Base-by-base conservation (phyloP, 2,329 filamentous ascomycete genomes). In the Aspergillus caelatus region DNA sequence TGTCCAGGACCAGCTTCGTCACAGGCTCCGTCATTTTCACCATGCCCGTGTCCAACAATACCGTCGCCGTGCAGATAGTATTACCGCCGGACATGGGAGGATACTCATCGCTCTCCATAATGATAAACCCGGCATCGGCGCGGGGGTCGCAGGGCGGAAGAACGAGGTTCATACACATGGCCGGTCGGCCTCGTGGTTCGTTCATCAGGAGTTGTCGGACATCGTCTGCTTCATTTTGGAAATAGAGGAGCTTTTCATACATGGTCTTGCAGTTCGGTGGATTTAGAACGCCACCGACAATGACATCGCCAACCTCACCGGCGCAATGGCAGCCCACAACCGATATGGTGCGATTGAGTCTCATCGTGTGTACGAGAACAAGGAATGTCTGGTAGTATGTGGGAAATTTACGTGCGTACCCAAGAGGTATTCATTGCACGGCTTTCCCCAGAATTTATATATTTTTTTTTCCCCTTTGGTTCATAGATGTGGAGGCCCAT, bases 21-120 rank as follows among this genome's bases (percentile, higher is more conserved):
- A 76, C 58, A 0, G 81, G 81, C 63, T 83, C 80, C 7, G 70
- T 66, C 79, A 83, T 83, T 0, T 70, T 66, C 1, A 83, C 60
- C 74, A 83, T 82, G 0, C 81, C 81, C 0, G 80, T 83, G 62
- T 83, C 82, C 11, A 84, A 67, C 19, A 84, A 68, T 0, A 82
- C 81, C 0, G 82, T 83, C 0, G 77, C 68, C 0, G 78, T 80
- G 48, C 73, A 78, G 8, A 83, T 81, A 0, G 76, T 78, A 59
- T 84, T 83, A 1, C 76, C 74, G 0, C 82, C 81, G 4, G 80
- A 82, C 78, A 81, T 81, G 0, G 78, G 74, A 3, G 74, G 75
- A 71, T 80, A 83, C 53, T 83, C 78, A 10, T 82, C 80, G 57
- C 74, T 77, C 62, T 80, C 80, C 77, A 83, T 79, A 36, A 75